A percentile compares a stretch with the other conserved stretches of the same genome.
Conservation (phyloP, 305 asterid species). For the Solanum hybrid region DNA sequence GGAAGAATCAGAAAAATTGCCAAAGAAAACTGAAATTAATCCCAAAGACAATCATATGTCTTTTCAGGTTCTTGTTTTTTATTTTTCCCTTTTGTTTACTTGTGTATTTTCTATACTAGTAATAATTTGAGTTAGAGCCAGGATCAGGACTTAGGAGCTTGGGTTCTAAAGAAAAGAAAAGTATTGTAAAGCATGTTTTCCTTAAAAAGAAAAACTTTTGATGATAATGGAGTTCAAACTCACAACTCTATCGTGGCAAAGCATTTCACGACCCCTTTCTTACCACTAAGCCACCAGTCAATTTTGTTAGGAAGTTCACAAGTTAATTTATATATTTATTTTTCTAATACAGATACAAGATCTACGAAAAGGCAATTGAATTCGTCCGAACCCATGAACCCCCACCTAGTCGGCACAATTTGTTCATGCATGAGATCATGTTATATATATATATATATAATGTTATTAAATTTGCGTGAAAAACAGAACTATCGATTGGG, state of each 20-base stretch:
- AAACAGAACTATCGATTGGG: neutral
- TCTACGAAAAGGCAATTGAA: rapidly evolving
- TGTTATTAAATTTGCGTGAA: neutral
- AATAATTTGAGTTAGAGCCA: neutral
- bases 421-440: neutral
- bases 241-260: neutral
- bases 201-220: rapidly evolving
- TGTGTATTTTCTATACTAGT: neutral
- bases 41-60: neutral
- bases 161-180: too few species aligned
- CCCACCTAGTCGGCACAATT: rapidly evolving
- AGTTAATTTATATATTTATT: neutral
- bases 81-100: neutral
- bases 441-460: too few species aligned
- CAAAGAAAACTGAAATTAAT: neutral
- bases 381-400: neutral
- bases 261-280: neutral
- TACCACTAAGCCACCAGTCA: neutral
- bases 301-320: rapidly evolving
- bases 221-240: neutral
- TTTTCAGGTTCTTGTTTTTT: neutral
- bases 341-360: too few species aligned
- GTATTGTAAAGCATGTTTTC: rapidly evolving
- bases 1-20: neutral
- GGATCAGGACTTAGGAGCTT: rapidly evolving